A percentile compares a stretch with the other conserved stretches of the same genome.
These are phyloP conservation scores for Diaporthe longicolla DNA, from an alignment of 2,329 filamentous ascomycete species.

Conservation along the genomic window DNA sequence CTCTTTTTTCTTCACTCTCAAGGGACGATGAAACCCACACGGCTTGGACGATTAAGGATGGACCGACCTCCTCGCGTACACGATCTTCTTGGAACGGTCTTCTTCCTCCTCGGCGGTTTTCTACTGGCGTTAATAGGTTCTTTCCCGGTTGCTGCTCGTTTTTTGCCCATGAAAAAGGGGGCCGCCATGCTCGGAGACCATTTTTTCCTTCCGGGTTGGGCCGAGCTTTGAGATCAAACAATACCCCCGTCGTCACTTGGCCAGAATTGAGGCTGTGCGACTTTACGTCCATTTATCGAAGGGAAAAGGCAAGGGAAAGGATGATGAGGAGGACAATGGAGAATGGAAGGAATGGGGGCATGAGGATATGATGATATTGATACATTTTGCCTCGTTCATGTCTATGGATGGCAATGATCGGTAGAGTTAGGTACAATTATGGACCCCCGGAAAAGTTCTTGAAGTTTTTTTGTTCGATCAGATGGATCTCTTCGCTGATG, in stretches of 20 bases:
- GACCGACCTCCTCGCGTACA: slow-evolving; percentile 18
- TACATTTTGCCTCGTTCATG: slow-evolving; percentile 4
- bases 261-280: slow-evolving; percentile 39
- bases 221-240: slow-evolving; percentile 41
- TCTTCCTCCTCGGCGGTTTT: slow-evolving; percentile 33
- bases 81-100: slow-evolving; percentile 33
- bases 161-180: slow-evolving; percentile 36
- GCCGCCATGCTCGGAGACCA: slow-evolving; percentile 29
- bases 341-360: slow-evolving; percentile 53
- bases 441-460: slow-evolving; percentile 43
- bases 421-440: slow-evolving; percentile 39
- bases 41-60: slow-evolving; percentile 36
- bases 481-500: neutral
- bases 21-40: slow-evolving; percentile 10
- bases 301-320: neutral
- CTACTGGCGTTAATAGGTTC: slow-evolving; percentile 42
- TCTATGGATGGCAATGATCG: slow-evolving; percentile 26
- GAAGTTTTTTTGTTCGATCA: slow-evolving; percentile 13
- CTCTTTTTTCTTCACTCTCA: slow-evolving; percentile 10
- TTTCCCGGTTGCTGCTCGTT: slow-evolving; percentile 37
- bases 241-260: slow-evolving; percentile 43
- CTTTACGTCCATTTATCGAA: slow-evolving; percentile 42
- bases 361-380: slow-evolving; percentile 36
- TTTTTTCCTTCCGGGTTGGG: slow-evolving; percentile 31
- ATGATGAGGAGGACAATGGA: slow-evolving; percentile 48